Percentiles rank a stretch among this genome's conserved stretches.
Conservation (phyloP, 2,329 filamentous ascomycete genomes). For the Chaetomium globosum region DNA sequence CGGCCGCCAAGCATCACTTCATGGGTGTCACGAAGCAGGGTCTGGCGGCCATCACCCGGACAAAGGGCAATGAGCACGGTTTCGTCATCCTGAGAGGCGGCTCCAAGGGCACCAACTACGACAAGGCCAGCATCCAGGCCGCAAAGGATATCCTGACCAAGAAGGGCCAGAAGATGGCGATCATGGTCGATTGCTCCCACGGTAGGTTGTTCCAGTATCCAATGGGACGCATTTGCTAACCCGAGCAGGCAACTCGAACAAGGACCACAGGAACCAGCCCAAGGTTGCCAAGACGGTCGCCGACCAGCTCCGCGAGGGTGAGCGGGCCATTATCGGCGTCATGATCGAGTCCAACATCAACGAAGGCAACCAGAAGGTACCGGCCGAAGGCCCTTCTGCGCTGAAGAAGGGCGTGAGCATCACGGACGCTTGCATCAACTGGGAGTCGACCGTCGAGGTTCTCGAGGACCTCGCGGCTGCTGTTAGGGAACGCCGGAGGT, state of each 20-base stretch:
- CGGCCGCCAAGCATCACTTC: constrained; percentile 88
- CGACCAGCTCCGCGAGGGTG: constrained; percentile 84
- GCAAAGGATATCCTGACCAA: constrained; percentile 77
- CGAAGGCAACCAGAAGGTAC: constrained; percentile 87
- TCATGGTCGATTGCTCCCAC: constrained; percentile 99
- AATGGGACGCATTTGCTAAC: constrained; percentile 4
- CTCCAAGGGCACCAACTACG: constrained; percentile 89
- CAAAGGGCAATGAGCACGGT: constrained; percentile 91
- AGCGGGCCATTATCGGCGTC: constrained; percentile 87
- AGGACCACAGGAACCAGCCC: constrained; percentile 96
- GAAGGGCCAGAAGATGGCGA: constrained; percentile 82
- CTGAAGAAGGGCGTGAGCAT: constrained; percentile 91
- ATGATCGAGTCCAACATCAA: constrained; percentile 99
- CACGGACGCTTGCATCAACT: constrained; percentile 94
- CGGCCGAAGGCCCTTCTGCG: constrained; percentile 73
- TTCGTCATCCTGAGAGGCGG: constrained; percentile 95
- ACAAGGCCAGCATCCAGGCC: constrained; percentile 76
- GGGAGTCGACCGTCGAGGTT: constrained; percentile 80
- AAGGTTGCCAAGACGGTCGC: constrained; percentile 81
- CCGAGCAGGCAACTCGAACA: constrained; percentile 81
- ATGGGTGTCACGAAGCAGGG: constrained; percentile 98
- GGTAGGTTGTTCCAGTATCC: constrained; percentile 55
- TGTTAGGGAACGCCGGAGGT: constrained; percentile 71
- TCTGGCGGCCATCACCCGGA: constrained; percentile 90
- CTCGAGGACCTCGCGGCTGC: constrained; percentile 85